Evolutionary conservation across 306 rosid species (phyloP).

Genomic region (Trifolium dubium): DNA sequence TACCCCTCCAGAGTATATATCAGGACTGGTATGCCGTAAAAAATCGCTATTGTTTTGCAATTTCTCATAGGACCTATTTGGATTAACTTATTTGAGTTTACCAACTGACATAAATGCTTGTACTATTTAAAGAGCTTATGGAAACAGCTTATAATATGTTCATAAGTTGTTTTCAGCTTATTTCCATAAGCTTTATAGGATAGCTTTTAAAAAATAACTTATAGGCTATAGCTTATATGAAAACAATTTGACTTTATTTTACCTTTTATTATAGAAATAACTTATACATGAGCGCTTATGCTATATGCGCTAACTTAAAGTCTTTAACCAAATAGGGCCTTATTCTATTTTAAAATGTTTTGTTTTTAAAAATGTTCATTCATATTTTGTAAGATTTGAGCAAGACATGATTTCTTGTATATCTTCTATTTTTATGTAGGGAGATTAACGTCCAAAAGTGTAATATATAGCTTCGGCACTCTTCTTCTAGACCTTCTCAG

Average conservation of each 20-base stretch:
- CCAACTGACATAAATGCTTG: too few species aligned
- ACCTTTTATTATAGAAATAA: background rate
- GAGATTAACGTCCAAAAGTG: constrained; percentile 86
- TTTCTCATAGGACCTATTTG: too few species aligned
- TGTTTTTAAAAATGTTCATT: background rate
- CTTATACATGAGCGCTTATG: background rate
- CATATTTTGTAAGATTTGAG: constrained; percentile 12
- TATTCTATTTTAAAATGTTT: background rate
- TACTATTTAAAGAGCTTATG: too few species aligned
- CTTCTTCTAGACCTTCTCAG: constrained; percentile 87
- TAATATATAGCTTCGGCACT: constrained; percentile 83
- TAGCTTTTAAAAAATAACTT: too few species aligned
- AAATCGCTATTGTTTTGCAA: background rate
- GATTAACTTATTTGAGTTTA: too few species aligned
- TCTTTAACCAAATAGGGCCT: too few species aligned
- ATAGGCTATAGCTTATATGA: too few species aligned
- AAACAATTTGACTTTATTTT: background rate
- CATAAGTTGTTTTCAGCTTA: too few species aligned
- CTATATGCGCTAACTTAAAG: too few species aligned
- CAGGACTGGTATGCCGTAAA: constrained; percentile 63
- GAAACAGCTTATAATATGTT: too few species aligned
- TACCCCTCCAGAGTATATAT: constrained; percentile 86
- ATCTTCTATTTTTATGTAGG: constrained; percentile 50
- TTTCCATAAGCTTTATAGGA: too few species aligned
- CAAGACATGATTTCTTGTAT: constrained; percentile 29